phyloP scores from a whole-genome alignment of 768 basidiomycete species.

The Inosperma sp. region DNA sequence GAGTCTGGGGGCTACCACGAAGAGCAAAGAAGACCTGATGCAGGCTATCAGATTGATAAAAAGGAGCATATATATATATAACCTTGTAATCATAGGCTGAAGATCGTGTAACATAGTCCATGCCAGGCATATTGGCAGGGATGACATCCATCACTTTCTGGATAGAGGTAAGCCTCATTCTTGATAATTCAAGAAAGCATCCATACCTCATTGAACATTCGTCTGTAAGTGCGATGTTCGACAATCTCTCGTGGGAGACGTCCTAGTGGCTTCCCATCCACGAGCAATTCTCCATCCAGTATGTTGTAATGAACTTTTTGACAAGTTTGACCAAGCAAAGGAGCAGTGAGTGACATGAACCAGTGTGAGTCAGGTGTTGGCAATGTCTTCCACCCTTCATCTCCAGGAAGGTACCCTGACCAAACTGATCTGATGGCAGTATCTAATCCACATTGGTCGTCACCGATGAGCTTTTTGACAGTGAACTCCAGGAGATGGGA shows the following conservation, averaged over 20 bases:
- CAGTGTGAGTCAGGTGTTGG: conserved; percentile 17
- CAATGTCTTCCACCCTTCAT: conserved; percentile 9
- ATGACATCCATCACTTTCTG: conserved; percentile 33
- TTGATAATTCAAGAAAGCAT: not conserved
- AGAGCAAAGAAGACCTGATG: conserved; percentile 30
- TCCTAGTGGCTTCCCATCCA: conserved; percentile 38
- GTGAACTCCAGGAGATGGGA: conserved; percentile 24
- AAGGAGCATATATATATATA: conserved; percentile 8
- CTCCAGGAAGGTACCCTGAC: conserved; percentile 24
- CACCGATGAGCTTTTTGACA: conserved; percentile 15
- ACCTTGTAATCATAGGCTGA: conserved; percentile 15
- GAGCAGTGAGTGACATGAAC: conserved; percentile 23
- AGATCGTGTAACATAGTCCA: conserved; percentile 30
- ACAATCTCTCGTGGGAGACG: conserved; percentile 33
- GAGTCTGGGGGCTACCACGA: conserved; percentile 10
- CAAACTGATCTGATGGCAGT: conserved; percentile 28
- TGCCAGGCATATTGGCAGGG: conserved; percentile 30
- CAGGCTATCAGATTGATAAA: not conserved
- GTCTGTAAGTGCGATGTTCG: conserved; percentile 29
- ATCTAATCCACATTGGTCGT: conserved; percentile 23
- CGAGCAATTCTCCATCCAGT: conserved; percentile 37
- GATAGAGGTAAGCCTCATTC: not conserved
- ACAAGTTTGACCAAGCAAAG: conserved; percentile 6
- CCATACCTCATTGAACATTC: conserved; percentile 36
- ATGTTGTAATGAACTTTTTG: conserved; percentile 39